phyloP scores from a whole-genome alignment of 176 grass and related monocot genomes.

The Oropetium thomaeum region DNA sequence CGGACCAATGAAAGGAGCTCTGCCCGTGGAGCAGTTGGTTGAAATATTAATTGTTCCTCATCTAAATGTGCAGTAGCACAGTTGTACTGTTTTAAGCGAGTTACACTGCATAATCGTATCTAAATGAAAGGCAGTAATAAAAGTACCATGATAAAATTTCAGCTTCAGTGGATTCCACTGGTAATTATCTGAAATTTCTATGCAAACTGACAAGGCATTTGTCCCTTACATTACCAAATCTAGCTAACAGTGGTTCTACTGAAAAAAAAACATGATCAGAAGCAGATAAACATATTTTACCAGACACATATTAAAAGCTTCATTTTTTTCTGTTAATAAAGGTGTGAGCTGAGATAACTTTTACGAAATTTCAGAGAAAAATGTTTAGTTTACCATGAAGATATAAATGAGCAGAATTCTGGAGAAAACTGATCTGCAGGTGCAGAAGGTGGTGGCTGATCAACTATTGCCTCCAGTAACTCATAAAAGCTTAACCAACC shows the following conservation, averaged over 20 bases:
- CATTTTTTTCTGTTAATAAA: neutral
- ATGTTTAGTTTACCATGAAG: conserved; percentile 59
- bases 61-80: neutral
- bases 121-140: neutral
- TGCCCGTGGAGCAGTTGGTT: neutral
- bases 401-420: conserved; percentile 95
- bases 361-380: neutral
- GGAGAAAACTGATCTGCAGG: conserved; percentile 92
- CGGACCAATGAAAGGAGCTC: neutral
- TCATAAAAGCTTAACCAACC: conserved; percentile 94
- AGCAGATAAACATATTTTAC: neutral
- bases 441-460: conserved; percentile 90
- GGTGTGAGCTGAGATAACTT: neutral
- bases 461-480: conserved; percentile 95
- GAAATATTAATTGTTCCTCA: neutral
- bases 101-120: neutral
- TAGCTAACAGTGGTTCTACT: neutral
- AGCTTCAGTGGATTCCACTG: neutral
- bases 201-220: neutral
- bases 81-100: neutral
- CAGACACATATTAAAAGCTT: neutral
- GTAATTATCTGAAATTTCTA: neutral
- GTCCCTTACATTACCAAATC: neutral
- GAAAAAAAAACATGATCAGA: neutral
- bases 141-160: neutral